phyloP scores from a whole-genome alignment of 2,329 filamentous ascomycete species.

The Penicillium oxalicum region DNA sequence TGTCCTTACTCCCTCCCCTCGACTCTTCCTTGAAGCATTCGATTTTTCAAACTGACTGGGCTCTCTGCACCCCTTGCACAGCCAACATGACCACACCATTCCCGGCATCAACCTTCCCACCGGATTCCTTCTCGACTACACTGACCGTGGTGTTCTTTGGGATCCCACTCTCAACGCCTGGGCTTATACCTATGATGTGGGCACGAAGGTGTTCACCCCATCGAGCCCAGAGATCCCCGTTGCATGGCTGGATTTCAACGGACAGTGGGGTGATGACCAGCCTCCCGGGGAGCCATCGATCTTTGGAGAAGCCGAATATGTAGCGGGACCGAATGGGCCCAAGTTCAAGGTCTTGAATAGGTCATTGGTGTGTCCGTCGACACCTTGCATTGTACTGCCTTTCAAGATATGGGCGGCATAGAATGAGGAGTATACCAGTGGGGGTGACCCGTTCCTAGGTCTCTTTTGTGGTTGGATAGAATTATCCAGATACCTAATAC shows the following conservation, averaged over 20 bases:
- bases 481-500: too few relatives aligned
- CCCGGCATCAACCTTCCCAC: conserved; percentile 53
- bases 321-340: conserved; percentile 56
- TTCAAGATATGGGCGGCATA: conserved; percentile 24
- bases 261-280: conserved; percentile 58
- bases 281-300: conserved; percentile 48
- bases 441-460: too few relatives aligned
- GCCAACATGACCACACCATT: conserved; percentile 58
- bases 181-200: conserved; percentile 49
- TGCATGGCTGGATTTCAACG: conserved; percentile 52
- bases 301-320: conserved; percentile 53
- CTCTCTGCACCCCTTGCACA: conserved; percentile 7
- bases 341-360: conserved; percentile 54
- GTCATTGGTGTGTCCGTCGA: conserved; percentile 51
- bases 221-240: conserved; percentile 42
- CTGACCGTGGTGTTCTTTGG: conserved; percentile 53
- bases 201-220: conserved; percentile 43
- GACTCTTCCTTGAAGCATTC: neutral
- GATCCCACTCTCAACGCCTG: conserved; percentile 54
- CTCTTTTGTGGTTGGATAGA: too few relatives aligned
- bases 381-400: conserved; percentile 41
- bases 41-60: too few relatives aligned
- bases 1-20: too few relatives aligned
- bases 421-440: neutral
- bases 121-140: conserved; percentile 51